Percentiles rank a stretch among this genome's conserved stretches.
Evolutionary conservation across 306 rosid species (phyloP).

Genomic region (cucumber (Cucumis sativus)): DNA sequence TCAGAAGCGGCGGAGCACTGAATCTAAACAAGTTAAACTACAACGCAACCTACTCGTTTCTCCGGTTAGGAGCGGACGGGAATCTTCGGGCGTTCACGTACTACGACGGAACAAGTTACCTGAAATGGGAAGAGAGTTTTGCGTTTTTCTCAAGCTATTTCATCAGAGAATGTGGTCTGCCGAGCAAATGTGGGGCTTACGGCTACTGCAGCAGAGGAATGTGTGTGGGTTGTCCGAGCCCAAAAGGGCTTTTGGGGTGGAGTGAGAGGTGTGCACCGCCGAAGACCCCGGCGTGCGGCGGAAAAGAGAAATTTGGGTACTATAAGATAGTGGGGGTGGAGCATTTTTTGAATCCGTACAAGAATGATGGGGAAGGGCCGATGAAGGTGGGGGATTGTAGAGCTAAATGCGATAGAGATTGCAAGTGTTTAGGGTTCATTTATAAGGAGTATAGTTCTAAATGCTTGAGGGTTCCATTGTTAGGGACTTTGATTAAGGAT

Average conservation of each 20-base stretch:
- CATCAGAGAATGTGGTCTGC: conserved; percentile 21
- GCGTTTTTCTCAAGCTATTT: conserved; percentile 20
- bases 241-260: conserved; percentile 24
- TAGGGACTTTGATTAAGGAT: conserved; percentile 21
- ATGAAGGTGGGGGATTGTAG: conserved; percentile 17
- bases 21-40: conserved; percentile 16
- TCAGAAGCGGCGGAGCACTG: not conserved
- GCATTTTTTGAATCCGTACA: conserved; percentile 16
- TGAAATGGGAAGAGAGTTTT: conserved; percentile 23
- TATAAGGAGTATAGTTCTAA: conserved; percentile 12
- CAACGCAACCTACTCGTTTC: conserved; percentile 17
- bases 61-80: conserved; percentile 21
- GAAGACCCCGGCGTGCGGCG: conserved; percentile 11
- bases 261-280: conserved; percentile 22
- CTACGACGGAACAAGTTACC: not conserved
- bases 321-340: conserved; percentile 18
- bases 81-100: conserved; percentile 20
- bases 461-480: conserved; percentile 20
- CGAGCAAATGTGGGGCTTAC: conserved; percentile 18
- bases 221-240: conserved; percentile 27
- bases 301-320: not conserved
- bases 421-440: conserved; percentile 18
- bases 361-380: conserved; percentile 17
- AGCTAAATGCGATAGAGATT: conserved; percentile 20
- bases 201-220: conserved; percentile 15